Percentiles rank a stretch among this genome's conserved stretches.
phyloP scores from a whole-genome alignment of 1,284 basidiomycete genomes.

The Lignosus rhinocerotis region DNA sequence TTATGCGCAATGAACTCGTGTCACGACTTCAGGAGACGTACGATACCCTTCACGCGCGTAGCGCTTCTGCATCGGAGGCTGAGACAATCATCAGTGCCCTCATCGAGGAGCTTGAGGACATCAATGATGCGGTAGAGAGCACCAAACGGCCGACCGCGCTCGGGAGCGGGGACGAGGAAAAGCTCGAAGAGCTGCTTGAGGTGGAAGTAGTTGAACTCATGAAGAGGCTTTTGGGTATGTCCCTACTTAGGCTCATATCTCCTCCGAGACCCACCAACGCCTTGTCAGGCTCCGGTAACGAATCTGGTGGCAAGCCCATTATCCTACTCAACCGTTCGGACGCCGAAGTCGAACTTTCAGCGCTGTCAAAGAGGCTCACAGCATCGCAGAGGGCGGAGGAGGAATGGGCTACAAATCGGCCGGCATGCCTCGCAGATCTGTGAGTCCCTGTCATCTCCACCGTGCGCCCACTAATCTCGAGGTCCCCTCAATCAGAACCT shows the following conservation, averaged over 20 bases:
- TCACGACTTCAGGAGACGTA: conserved; percentile 14
- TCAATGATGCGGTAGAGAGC: conserved; percentile 25
- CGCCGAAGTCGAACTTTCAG: conserved; percentile 17
- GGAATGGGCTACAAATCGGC: conserved; percentile 13
- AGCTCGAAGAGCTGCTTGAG: conserved; percentile 1
- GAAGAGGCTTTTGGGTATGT: conserved; percentile 20
- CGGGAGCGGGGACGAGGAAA: not conserved
- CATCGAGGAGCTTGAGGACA: conserved; percentile 32
- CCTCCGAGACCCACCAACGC: too few species aligned
- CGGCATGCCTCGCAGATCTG: conserved; percentile 14
- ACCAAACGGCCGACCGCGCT: not conserved
- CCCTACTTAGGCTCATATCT: not conserved
- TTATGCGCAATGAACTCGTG: conserved; percentile 17
- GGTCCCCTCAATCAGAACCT: conserved; percentile 6
- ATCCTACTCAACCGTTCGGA: conserved; percentile 28
- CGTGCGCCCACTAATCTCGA: not conserved
- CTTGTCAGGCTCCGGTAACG: not conserved
- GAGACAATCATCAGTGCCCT: conserved; percentile 29
- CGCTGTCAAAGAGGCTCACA: conserved; percentile 2
- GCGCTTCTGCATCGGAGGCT: conserved; percentile 11
- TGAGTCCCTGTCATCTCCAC: conserved; percentile 8
- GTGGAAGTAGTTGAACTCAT: conserved; percentile 16
- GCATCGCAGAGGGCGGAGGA: conserved; percentile 6
- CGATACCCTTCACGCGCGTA: conserved; percentile 7
- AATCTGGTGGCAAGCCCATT: conserved; percentile 2